These are phyloP conservation scores for Platanus orientalis DNA, from an alignment of 164 flowering plant genomes.

Conservation along the genomic window DNA sequence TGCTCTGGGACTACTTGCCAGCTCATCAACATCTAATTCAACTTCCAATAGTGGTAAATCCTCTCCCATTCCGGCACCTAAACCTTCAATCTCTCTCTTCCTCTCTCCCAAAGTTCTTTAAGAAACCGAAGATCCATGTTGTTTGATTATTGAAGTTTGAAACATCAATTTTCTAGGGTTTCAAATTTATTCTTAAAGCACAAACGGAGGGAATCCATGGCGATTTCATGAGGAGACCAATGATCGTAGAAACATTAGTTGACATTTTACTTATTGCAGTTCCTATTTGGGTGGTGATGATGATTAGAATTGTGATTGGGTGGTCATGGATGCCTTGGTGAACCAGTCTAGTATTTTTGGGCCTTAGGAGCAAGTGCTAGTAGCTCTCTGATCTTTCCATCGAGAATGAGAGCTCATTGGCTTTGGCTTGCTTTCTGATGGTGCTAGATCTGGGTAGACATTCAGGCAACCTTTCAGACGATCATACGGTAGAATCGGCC, in stretches of 20 bases:
- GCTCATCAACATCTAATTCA: too few relatives aligned
- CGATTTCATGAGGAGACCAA: slow-evolving; percentile 53
- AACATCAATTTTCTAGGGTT: slow-evolving; percentile 8
- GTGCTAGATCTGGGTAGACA: too few relatives aligned
- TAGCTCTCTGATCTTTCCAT: slow-evolving; percentile 74
- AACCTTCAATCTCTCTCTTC: not conserved
- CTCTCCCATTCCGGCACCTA: too few relatives aligned
- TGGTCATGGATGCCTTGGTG: slow-evolving; percentile 98
- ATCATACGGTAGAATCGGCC: too few relatives aligned
- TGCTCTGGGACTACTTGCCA: too few relatives aligned
- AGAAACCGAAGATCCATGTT: too few relatives aligned
- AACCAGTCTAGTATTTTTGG: slow-evolving; percentile 67
- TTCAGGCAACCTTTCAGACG: too few relatives aligned
- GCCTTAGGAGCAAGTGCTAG: slow-evolving; percentile 59
- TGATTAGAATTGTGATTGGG: slow-evolving; percentile 88
- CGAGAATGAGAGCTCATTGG: slow-evolving; percentile 72
- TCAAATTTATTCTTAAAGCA: not conserved
- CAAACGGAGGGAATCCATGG: slow-evolving; percentile 25
- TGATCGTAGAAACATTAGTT: slow-evolving; percentile 67
- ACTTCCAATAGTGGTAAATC: too few relatives aligned
- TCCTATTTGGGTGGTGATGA: slow-evolving; percentile 94
- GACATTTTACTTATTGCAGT: slow-evolving; percentile 91
- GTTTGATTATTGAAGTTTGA: not conserved
- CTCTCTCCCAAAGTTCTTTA: not conserved
- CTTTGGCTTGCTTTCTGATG: slow-evolving; percentile 85